These are phyloP conservation scores for Coelastrella sp. DNA, from an alignment of 139 green algal species.

Conservation along the genomic window DNA sequence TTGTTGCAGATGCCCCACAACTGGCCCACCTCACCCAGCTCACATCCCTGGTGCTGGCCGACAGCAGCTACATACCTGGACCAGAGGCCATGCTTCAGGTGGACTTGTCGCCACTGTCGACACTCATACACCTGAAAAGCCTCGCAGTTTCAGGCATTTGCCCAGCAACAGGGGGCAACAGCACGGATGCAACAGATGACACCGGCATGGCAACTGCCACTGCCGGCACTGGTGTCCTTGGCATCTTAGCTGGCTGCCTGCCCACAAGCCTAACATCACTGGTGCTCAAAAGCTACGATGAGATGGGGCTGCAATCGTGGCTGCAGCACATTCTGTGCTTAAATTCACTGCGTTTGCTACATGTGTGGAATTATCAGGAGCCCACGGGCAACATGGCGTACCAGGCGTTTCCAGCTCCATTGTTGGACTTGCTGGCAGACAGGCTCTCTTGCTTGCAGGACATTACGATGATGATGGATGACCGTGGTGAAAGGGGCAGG, in stretches of 20 bases:
- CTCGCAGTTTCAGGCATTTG: background rate
- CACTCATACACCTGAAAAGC: background rate
- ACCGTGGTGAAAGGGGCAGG: background rate
- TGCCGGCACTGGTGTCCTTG: too few species aligned
- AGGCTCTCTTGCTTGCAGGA: background rate
- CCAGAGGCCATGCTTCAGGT: background rate
- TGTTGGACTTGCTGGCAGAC: background rate
- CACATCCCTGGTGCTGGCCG: constrained; percentile 2
- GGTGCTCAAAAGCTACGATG: constrained; percentile 7
- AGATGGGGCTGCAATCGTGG: background rate
- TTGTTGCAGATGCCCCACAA: background rate
- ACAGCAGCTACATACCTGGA: constrained; percentile 21
- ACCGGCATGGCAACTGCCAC: background rate
- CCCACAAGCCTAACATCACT: constrained; percentile 1
- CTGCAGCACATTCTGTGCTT: background rate
- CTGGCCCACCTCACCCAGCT: constrained; percentile 1
- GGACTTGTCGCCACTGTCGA: background rate
- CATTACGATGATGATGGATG: background rate
- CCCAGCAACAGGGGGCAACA: background rate
- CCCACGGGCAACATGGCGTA: background rate
- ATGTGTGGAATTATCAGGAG: background rate
- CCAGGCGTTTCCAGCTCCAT: background rate
- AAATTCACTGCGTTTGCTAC: background rate
- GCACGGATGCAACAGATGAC: background rate
- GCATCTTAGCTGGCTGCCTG: background rate